Conservation (phyloP, 805 yeast species). For the Candida xyloterini region DNA sequence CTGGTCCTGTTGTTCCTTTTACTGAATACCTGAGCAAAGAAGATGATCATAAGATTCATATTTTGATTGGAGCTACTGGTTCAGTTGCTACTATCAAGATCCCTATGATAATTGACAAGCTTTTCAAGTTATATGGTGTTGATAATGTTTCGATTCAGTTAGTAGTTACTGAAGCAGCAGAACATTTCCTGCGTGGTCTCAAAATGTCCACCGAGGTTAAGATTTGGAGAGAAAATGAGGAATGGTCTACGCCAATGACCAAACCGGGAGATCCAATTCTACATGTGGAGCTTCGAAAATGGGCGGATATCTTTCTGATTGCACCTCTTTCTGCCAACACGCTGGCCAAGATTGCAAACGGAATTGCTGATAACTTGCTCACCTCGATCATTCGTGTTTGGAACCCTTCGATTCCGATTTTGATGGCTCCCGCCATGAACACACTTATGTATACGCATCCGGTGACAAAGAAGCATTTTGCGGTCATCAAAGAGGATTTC, state of each 20-base stretch:
- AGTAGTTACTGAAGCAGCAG: slow-evolving; percentile 82
- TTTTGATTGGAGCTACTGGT: slow-evolving; percentile 90
- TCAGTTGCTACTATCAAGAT: slow-evolving; percentile 95
- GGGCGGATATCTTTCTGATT: slow-evolving; percentile 92
- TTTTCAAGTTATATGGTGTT: slow-evolving; percentile 74
- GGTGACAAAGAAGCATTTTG: slow-evolving; percentile 79
- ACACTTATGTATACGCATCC: slow-evolving; percentile 88
- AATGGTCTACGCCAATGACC: slow-evolving; percentile 59
- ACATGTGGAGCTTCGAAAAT: slow-evolving; percentile 89
- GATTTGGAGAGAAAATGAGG: slow-evolving; percentile 92
- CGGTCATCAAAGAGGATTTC: slow-evolving; percentile 81
- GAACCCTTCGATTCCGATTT: slow-evolving; percentile 87
- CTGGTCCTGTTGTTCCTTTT: slow-evolving; percentile 70
- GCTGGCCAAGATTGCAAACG: slow-evolving; percentile 81
- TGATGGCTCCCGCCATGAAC: slow-evolving; percentile 95
- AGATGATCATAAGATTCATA: slow-evolving; percentile 85
- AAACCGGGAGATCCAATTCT: slow-evolving; percentile 95
- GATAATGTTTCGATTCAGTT: slow-evolving; percentile 77
- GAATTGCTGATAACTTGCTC: slow-evolving; percentile 86
- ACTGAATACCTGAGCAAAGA: slow-evolving; percentile 66
- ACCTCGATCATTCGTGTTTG: slow-evolving; percentile 92
- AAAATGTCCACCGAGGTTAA: slow-evolving; percentile 64
- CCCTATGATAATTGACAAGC: slow-evolving; percentile 82
- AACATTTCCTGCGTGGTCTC: slow-evolving; percentile 63
- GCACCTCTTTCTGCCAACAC: slow-evolving; percentile 97